Evolutionary conservation across 2,329 filamentous ascomycete genomes (phyloP).

Genomic region (Pseudogymnoascus verrucosus): DNA sequence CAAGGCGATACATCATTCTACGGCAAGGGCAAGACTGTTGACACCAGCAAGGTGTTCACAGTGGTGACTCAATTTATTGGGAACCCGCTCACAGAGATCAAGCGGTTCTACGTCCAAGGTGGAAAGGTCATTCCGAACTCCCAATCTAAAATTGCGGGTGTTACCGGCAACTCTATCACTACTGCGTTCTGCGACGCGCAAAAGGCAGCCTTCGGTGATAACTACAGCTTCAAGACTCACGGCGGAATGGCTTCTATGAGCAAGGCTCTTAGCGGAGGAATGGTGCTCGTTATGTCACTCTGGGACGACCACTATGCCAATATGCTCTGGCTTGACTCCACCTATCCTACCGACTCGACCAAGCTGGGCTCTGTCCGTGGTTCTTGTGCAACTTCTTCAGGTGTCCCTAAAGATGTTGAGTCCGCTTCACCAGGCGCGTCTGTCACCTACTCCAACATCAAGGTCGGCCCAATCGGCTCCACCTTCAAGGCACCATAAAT

Average conservation of each 20-base stretch:
- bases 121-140: slow-evolving; percentile 46
- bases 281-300: slow-evolving; percentile 57
- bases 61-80: slow-evolving; percentile 54
- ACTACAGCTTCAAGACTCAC: slow-evolving; percentile 41
- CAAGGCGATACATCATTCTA: slow-evolving; percentile 49
- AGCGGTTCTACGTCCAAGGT: slow-evolving; percentile 49
- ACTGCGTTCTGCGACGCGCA: slow-evolving; percentile 48
- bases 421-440: slow-evolving; percentile 34
- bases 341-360: slow-evolving; percentile 45
- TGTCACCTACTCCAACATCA: slow-evolving; percentile 32
- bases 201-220: slow-evolving; percentile 48
- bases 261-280: slow-evolving; percentile 45
- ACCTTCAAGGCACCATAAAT: slow-evolving; percentile 18
- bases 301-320: slow-evolving; percentile 50
- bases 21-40: slow-evolving; percentile 43
- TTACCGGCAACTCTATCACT: slow-evolving; percentile 45
- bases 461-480: slow-evolving; percentile 25
- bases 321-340: slow-evolving; percentile 70
- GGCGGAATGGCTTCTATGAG: slow-evolving; percentile 51
- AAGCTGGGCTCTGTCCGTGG: slow-evolving; percentile 45
- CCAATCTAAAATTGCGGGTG: slow-evolving; percentile 35
- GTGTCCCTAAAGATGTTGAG: slow-evolving; percentile 44
- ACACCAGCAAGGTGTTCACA: slow-evolving; percentile 45
- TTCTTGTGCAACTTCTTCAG: slow-evolving; percentile 43
- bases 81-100: slow-evolving; percentile 42